These are phyloP conservation scores for Candida michaelii DNA, from an alignment of 805 yeast species.

Conservation along the genomic window DNA sequence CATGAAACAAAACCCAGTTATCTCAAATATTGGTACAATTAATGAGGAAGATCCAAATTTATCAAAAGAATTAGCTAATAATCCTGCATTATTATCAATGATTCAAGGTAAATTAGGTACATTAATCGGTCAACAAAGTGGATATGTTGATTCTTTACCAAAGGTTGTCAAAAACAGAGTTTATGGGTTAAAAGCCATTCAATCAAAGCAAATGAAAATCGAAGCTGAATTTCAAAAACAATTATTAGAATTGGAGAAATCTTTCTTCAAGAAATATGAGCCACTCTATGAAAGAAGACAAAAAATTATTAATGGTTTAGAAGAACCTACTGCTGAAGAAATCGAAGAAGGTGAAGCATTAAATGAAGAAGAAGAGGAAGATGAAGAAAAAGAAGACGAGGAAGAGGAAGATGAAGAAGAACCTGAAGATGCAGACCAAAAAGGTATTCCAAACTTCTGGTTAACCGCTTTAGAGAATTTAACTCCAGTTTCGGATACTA, in stretches of 20 bases:
- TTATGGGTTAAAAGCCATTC: constrained; percentile 77
- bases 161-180: constrained; percentile 71
- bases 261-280: constrained; percentile 66
- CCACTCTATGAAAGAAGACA: constrained; percentile 78
- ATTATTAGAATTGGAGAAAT: constrained; percentile 80
- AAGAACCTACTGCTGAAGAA: constrained; percentile 78
- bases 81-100: constrained; percentile 81
- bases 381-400: constrained; percentile 18
- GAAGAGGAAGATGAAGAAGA: constrained; percentile 30
- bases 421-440: constrained; percentile 45
- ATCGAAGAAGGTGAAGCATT: constrained; percentile 74
- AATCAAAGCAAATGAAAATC: constrained; percentile 72
- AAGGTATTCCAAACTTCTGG: constrained; percentile 96
- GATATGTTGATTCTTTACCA: constrained; percentile 80
- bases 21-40: constrained; percentile 54
- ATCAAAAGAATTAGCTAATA: constrained; percentile 58
- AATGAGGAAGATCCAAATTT: constrained; percentile 54
- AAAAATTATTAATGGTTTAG: constrained; percentile 66
- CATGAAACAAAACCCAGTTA: constrained; percentile 55
- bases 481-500: constrained; percentile 74
- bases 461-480: constrained; percentile 90
- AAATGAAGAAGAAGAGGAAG: constrained; percentile 51
- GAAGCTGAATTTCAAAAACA: constrained; percentile 93
- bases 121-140: constrained; percentile 82
- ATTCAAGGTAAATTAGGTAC: constrained; percentile 87